Evolutionary conservation across 2,329 filamentous ascomycete genomes (phyloP), one percentile per base, ranked within the genome.

Genomic region (Epicoccum sorghinum): DNA sequence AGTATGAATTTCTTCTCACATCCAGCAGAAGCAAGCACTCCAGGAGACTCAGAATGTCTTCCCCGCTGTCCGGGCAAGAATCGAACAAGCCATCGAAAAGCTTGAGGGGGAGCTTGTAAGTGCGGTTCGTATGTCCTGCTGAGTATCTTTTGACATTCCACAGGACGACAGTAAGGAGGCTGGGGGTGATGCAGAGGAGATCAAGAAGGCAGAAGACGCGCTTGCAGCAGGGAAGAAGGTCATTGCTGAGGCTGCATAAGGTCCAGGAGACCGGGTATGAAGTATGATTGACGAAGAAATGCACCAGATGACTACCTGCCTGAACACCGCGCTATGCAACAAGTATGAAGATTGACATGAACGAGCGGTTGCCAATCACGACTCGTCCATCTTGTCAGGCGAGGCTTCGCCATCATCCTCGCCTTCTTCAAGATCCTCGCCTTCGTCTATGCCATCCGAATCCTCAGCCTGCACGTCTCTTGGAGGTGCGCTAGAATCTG

Each of bases 21-120:
- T 12, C 10, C 10, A 14, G 12, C 67, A 96, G 92, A 84, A 85
- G 78, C 84, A 85, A 79, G 93, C 90, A 22, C 79, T 92, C n/a
- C 86, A 92, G 61, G 90, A 99, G 78, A 98, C 95, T 7, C 89
- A 89, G 72, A 89, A 87, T 51, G 86, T 98, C 25, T 89, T 98
- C 66, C 88, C 82, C 2, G 85, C 85, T 1, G 77, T 98, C 61
- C 84, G 83, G 65, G 74, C 84, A 68, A 88, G 90, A 68, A 91
- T 97, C 64, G 77, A 76, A 40, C 85, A 88, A 51, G 88, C 91
- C 1, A 79, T 93, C 36, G 80, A 83, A 52, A 90, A 87, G 70
- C 80, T 97, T 43, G 86, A 96, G 77, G 84, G 89, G 62, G 82
- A 91, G 73, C 80, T 97, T 65, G 90, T 92, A 64, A 78, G 84